Evolutionary conservation across 352 stramenopile species (phyloP).

Genomic region (Lagenidium sp.): DNA sequence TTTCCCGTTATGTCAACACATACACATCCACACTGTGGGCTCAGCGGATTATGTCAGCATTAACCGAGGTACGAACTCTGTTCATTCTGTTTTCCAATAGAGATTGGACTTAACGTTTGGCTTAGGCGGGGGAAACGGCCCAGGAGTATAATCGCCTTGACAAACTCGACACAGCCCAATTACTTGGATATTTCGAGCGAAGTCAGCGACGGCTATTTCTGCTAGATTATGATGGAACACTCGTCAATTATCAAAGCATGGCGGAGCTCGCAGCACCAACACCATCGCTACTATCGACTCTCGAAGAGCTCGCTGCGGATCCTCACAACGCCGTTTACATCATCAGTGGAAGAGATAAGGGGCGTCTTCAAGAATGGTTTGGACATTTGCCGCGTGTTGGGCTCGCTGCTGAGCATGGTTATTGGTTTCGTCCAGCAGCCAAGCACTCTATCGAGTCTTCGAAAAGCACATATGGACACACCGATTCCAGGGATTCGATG

Average conservation of each 20-base stretch:
- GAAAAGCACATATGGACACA: constrained; percentile 1
- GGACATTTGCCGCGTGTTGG: constrained; percentile 64
- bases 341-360: constrained; percentile 77
- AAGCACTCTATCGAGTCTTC: constrained; percentile 31
- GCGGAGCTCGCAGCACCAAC: constrained; percentile 55
- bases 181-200: constrained; percentile 78
- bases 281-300: constrained; percentile 38
- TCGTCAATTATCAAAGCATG: constrained; percentile 78
- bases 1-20: constrained; percentile 83
- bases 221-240: constrained; percentile 80
- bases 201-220: constrained; percentile 77
- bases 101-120: too few relatives aligned
- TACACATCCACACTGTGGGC: constrained; percentile 86
- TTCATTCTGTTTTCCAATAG: too few relatives aligned
- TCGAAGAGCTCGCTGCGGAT: constrained; percentile 58
- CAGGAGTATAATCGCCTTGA: constrained; percentile 85
- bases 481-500: constrained; percentile 4
- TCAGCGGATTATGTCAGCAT: constrained; percentile 73
- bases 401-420: constrained; percentile 71
- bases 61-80: constrained; percentile 63
- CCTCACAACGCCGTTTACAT: constrained; percentile 81
- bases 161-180: constrained; percentile 73
- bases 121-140: constrained; percentile 44
- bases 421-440: constrained; percentile 67
- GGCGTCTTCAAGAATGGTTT: constrained; percentile 74